Evolutionary conservation across 306 rosid species (phyloP).

Genomic region (Vigna mungo): DNA sequence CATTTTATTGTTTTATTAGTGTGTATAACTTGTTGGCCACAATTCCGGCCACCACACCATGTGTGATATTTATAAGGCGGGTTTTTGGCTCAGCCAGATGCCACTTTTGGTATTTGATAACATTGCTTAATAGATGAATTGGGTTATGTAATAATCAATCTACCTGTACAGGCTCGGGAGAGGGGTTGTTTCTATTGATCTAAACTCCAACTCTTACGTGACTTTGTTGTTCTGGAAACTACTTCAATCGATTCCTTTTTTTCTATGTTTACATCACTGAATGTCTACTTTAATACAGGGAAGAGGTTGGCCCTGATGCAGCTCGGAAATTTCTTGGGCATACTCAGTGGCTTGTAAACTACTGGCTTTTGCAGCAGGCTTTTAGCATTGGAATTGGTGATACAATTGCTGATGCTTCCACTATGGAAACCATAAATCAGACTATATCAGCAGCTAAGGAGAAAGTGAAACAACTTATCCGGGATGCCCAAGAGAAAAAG

Average conservation of each 20-base stretch:
- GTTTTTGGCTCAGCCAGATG: too few relatives aligned
- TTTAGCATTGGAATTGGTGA: slow-evolving; percentile 99
- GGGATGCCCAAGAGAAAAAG: slow-evolving; percentile 81
- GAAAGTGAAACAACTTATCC: slow-evolving; percentile 86
- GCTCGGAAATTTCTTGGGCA: slow-evolving; percentile 99
- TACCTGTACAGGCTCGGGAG: not conserved
- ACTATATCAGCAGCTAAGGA: slow-evolving; percentile 90
- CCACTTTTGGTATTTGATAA: too few relatives aligned
- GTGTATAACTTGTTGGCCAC: too few relatives aligned
- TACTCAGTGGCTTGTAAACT: slow-evolving; percentile 98
- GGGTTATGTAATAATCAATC: not conserved
- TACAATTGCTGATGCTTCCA: slow-evolving; percentile 95
- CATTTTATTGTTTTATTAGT: too few relatives aligned
- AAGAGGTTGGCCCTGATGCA: slow-evolving; percentile 99
- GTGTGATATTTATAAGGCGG: too few relatives aligned
- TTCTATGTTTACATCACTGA: slow-evolving; percentile 18
- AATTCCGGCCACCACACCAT: too few relatives aligned
- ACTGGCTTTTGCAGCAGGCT: slow-evolving; percentile 96
- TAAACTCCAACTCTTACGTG: not conserved
- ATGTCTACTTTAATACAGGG: slow-evolving; percentile 65
- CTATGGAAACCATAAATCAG: slow-evolving; percentile 91
- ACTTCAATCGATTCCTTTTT: slow-evolving; percentile 23
- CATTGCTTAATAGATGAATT: not conserved
- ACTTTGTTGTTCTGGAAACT: slow-evolving; percentile 11
- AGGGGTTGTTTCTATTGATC: slow-evolving; percentile 16